Conservation (phyloP, 2,329 filamentous ascomycete genomes). For the Graphilbum ipis-grandicollis region DNA sequence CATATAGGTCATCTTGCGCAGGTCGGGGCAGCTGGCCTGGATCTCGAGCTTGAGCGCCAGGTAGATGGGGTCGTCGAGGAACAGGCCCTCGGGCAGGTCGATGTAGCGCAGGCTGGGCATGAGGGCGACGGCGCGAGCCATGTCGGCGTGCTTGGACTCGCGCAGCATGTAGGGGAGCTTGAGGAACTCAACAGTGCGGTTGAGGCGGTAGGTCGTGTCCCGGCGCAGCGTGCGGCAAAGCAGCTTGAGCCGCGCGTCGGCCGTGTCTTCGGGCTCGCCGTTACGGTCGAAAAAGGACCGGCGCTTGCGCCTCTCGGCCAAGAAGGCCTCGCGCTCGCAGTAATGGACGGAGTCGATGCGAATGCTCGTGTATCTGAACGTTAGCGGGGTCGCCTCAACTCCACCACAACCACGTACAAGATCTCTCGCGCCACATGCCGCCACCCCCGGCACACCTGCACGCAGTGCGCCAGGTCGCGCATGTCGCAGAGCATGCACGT, state of each 20-base stretch:
- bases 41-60: constrained; percentile 66
- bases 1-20: constrained; percentile 79
- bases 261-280: constrained; percentile 64
- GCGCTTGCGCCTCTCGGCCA: constrained; percentile 63
- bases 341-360: constrained; percentile 92
- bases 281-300: constrained; percentile 58
- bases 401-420: constrained; percentile 39
- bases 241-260: constrained; percentile 57
- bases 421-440: constrained; percentile 22
- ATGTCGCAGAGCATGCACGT: constrained; percentile 89
- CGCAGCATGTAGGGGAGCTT: constrained; percentile 93
- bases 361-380: constrained; percentile 62
- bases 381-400: too few relatives aligned
- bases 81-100: constrained; percentile 80
- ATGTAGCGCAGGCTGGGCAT: constrained; percentile 75
- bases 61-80: constrained; percentile 60
- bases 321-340: constrained; percentile 68
- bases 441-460: constrained; percentile 60
- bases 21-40: constrained; percentile 63
- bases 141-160: constrained; percentile 66
- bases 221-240: constrained; percentile 71
- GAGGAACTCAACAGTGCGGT: constrained; percentile 54
- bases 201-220: constrained; percentile 48
- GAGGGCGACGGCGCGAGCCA: constrained; percentile 73
- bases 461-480: constrained; percentile 70